Conservation (phyloP, 2,329 filamentous ascomycete genomes). For the Colletotrichum acutatum region DNA sequence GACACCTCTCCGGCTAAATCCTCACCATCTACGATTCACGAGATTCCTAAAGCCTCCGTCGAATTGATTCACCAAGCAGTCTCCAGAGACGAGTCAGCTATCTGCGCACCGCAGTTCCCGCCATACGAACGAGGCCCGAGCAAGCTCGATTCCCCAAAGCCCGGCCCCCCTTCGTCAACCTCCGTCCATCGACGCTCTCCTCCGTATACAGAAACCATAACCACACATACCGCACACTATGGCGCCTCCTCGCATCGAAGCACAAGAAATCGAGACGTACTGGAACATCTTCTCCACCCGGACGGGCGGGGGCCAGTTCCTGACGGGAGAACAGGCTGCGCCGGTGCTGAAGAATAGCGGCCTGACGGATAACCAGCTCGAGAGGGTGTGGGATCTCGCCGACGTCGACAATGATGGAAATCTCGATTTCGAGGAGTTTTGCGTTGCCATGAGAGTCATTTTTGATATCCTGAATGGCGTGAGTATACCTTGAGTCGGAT, state of each 20-base stretch:
- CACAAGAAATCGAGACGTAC: slow-evolving; percentile 72
- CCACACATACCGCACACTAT: slow-evolving; percentile 50
- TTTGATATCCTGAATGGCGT: slow-evolving; percentile 98
- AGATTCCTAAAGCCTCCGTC: not conserved
- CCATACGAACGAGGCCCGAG: not conserved
- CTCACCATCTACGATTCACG: not conserved
- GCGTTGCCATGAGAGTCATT: slow-evolving; percentile 97
- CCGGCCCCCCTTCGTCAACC: not conserved
- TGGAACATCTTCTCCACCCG: slow-evolving; percentile 72
- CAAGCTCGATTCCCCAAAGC: not conserved
- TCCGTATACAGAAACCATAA: not conserved
- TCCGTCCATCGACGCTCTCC: not conserved
- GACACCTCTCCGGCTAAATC: not conserved
- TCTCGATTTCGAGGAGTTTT: slow-evolving; percentile 99
- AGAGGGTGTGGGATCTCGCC: slow-evolving; percentile 95
- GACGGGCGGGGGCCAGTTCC: slow-evolving; percentile 68
- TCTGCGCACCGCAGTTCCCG: not conserved
- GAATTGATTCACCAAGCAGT: not conserved
- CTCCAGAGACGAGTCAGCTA: not conserved
- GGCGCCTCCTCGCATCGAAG: slow-evolving; percentile 71
- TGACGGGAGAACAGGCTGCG: slow-evolving; percentile 71
- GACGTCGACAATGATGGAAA: slow-evolving; percentile 98
- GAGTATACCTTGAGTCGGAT: slow-evolving; percentile 46
- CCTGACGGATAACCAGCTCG: slow-evolving; percentile 80
- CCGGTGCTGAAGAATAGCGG: slow-evolving; percentile 73